Conservation (phyloP, 176 grass and related monocot genomes). For the Lolium rigidum region DNA sequence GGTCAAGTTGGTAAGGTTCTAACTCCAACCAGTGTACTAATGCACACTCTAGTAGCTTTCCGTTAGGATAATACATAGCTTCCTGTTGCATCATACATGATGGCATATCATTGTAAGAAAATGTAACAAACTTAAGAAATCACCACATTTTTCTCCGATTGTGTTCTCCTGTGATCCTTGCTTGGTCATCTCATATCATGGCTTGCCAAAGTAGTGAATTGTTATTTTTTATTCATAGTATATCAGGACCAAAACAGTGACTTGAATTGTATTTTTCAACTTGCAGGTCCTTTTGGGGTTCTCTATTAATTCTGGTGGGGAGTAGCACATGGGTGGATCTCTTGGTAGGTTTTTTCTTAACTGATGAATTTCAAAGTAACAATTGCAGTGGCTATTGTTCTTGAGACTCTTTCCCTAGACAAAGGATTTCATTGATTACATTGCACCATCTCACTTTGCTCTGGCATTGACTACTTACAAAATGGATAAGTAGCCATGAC, state of each 20-base stretch:
- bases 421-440: not conserved
- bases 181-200: slow-evolving; percentile 11
- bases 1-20: not conserved
- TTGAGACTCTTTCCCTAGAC: not conserved
- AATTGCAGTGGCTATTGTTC: slow-evolving; percentile 1
- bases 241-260: not conserved
- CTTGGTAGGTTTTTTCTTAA: slow-evolving; percentile 66
- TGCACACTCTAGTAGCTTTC: not conserved
- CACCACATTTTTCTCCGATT: not conserved
- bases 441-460: not conserved
- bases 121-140: not conserved
- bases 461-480: slow-evolving; percentile 23
- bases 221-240: not conserved
- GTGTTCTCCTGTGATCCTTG: slow-evolving; percentile 7
- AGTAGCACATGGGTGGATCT: slow-evolving; percentile 99
- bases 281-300: slow-evolving; percentile 94
- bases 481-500: not conserved
- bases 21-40: not conserved
- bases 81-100: not conserved
- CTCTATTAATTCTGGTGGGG: slow-evolving; percentile 95
- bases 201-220: not conserved
- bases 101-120: not conserved
- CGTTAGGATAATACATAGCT: slow-evolving; percentile 5
- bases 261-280: slow-evolving; percentile 23
- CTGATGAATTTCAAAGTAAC: slow-evolving; percentile 12